Base-by-base conservation (phyloP, 2,329 filamentous ascomycete species). In the Aspergillus hortae region DNA sequence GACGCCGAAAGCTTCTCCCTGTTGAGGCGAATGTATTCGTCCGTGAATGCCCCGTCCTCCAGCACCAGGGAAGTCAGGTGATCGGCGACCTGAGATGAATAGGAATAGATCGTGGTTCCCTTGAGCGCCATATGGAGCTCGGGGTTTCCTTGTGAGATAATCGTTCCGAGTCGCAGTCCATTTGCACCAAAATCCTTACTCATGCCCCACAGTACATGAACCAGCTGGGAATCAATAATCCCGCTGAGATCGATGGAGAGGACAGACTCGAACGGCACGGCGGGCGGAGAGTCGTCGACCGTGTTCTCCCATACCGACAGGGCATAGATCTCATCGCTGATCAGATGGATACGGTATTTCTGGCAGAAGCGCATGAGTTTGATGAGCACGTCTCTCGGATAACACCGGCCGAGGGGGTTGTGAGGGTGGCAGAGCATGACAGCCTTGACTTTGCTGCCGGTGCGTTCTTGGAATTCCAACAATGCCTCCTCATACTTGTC, bases 271-370 rank as follows among this genome's bases (percentile, higher is more conserved):
- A 83, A 83, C 0, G 67, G 61, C 0, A 67, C 56, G 0, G 60
- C 53, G 0, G 56, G 46, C 0, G 65, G 58, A 1, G 42, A 10
- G 0, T 51, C 49, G 40, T 65, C 74, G 51, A 56, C 66, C 33
- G 27, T 67, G 53, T 76, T 80, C 6, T 71, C 53, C 62, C 75
- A 84, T 1, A 77, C 67, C 0, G 80, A 82, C 4, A 81, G 61
- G 2, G 80, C 82, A 59, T 84, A 84, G 36, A 85, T 78, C 60
- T 85, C 82, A 60, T 85, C 81, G 57, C 74, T 77, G 62, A 84
- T 74, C 35, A 84, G 66, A 57, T 84, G 80, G 4, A 84, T 65
- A 2, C 69, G 55, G 56, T 83, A 66, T 49, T 73, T 71, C 48
- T 79, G 67, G 57, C 80, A 83, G 30, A 83, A 59, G 2, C 61